Conservation (phyloP, 371 early-diverging fungal species). For the Zancudomyces culisetae region DNA sequence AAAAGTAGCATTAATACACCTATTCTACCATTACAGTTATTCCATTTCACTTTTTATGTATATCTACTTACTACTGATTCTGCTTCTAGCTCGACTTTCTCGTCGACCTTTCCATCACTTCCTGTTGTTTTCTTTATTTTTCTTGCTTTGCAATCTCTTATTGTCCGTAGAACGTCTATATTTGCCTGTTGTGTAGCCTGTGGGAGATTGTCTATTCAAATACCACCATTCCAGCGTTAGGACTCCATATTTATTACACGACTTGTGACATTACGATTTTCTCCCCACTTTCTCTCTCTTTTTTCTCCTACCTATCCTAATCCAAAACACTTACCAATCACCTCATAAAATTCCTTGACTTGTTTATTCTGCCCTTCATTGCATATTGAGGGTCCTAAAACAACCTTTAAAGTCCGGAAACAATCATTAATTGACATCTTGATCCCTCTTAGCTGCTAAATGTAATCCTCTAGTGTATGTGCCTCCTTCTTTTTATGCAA, state of each 20-base stretch:
- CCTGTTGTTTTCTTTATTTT: neutral
- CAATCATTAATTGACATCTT: neutral
- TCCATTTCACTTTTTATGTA: too few relatives aligned
- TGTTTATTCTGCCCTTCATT: neutral
- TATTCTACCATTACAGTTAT: neutral
- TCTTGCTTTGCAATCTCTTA: neutral
- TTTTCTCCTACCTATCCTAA: neutral
- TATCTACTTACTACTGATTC: neutral
- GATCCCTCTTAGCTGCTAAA: neutral
- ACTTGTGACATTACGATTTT: too few relatives aligned
- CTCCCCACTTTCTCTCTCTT: neutral
- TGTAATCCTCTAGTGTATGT: neutral
- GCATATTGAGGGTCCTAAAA: neutral
- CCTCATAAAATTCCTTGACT: neutral
- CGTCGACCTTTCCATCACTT: neutral
- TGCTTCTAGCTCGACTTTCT: neutral
- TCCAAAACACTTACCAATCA: neutral
- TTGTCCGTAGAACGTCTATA: slow-evolving; percentile 1
- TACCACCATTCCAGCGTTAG: too few relatives aligned
- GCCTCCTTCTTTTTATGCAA: neutral
- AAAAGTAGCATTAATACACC: neutral
- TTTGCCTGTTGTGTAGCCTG: neutral
- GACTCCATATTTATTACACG: too few relatives aligned
- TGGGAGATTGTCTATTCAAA: neutral
- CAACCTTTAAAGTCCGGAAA: neutral